A percentile compares a stretch with the other conserved stretches of the same genome.
phyloP scores from a whole-genome alignment of 2,329 filamentous ascomycete species.

The Aplosporella prunicola region DNA sequence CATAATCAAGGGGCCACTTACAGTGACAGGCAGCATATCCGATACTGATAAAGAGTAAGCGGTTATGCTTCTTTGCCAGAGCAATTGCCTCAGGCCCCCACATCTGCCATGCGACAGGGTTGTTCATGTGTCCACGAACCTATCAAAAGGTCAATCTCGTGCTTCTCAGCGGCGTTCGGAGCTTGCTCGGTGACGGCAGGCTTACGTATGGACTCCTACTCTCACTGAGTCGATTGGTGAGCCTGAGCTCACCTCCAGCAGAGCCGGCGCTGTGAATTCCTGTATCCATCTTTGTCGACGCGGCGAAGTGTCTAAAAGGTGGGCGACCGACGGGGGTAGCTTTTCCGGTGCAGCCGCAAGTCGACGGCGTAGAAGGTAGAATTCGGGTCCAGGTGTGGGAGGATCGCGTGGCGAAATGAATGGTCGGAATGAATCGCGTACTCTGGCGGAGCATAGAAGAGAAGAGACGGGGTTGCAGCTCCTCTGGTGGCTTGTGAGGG shows the following conservation, averaged over 20 bases:
- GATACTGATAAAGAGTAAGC: slow-evolving; percentile 85
- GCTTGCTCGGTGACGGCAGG: no score
- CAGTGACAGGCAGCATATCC: slow-evolving; percentile 95
- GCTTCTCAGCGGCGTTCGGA: not conserved
- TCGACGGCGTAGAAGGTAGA: no score
- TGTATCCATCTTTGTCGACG: no score
- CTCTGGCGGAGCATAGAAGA: no score
- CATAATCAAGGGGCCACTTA: slow-evolving; percentile 36
- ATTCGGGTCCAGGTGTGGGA: no score
- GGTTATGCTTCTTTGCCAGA: slow-evolving; percentile 71
- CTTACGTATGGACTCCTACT: slow-evolving; percentile 59
- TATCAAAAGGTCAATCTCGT: slow-evolving; percentile 19
- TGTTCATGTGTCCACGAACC: slow-evolving; percentile 66
- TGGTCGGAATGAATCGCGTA: no score
- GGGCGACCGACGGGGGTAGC: no score
- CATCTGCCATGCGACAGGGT: slow-evolving; percentile 85
- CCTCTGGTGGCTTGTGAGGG: no score
- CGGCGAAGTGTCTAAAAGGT: no score
- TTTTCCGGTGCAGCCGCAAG: no score
- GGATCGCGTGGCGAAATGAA: no score
- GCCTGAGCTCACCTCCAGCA: slow-evolving; percentile 1
- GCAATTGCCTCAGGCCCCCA: slow-evolving; percentile 69
- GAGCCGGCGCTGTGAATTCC: slow-evolving; percentile 3
- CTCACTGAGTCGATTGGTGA: slow-evolving; percentile 46
- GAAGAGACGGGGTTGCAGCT: no score